phyloP scores from a whole-genome alignment of 306 rosid genomes.

The Bauhinia variegata region DNA sequence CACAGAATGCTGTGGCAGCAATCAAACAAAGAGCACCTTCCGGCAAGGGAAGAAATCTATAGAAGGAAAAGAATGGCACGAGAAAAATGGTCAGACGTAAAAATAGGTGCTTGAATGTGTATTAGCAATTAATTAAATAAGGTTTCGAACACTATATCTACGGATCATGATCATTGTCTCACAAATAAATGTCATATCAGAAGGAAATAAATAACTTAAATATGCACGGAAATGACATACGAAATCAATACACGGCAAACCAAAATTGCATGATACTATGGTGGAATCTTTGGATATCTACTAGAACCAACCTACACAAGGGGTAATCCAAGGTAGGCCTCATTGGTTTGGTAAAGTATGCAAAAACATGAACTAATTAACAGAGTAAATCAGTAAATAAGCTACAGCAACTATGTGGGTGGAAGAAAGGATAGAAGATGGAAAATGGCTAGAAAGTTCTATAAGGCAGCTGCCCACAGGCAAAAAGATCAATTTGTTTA shows the following conservation, averaged over 20 bases:
- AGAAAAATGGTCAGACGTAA: slow-evolving; percentile 29
- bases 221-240: slow-evolving; percentile 3
- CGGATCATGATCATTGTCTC: slow-evolving; percentile 12
- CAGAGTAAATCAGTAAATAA: slow-evolving; percentile 5
- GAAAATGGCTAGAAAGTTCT: background rate
- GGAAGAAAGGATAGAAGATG: background rate
- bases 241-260: slow-evolving; percentile 1
- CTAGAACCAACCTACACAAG: no score
- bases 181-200: slow-evolving; percentile 11
- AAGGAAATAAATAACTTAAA: background rate
- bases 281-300: no score
- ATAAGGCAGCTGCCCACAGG: background rate
- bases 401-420: background rate
- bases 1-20: slow-evolving; percentile 79
- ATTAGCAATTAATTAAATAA: background rate
- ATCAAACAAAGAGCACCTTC: slow-evolving; percentile 81
- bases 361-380: background rate
- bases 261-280: background rate
- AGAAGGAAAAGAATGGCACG: slow-evolving; percentile 11
- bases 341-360: background rate
- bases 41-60: slow-evolving; percentile 72
- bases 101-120: background rate
- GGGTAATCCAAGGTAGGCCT: no score
- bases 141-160: background rate
- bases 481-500: background rate